Percentiles rank a stretch among this genome's conserved stretches.
These are phyloP conservation scores for Aspergillus chevalieri DNA, from an alignment of 2,329 filamentous ascomycete genomes.

Conservation along the genomic window DNA sequence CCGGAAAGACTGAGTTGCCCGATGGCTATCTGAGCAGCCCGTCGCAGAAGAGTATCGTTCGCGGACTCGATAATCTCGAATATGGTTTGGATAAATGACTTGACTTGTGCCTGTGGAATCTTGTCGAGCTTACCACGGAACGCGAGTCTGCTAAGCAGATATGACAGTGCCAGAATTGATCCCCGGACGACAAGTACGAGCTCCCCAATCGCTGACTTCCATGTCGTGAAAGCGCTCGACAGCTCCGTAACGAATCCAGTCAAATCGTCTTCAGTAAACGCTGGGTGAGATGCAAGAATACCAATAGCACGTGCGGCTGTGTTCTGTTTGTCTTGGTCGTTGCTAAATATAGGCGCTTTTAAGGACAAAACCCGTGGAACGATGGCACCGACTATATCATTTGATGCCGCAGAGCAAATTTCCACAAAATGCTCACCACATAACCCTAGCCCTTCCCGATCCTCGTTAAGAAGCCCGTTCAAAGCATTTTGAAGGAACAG, in stretches of 20 bases:
- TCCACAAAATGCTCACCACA: conserved; percentile 49
- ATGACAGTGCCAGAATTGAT: conserved; percentile 53
- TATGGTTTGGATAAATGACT: conserved; percentile 39
- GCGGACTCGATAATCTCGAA: conserved; percentile 49
- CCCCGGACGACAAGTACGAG: conserved; percentile 56
- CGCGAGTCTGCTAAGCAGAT: conserved; percentile 51
- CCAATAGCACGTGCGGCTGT: conserved; percentile 67
- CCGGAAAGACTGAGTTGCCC: conserved; percentile 58
- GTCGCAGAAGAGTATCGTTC: conserved; percentile 52
- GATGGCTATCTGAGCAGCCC: conserved; percentile 52
- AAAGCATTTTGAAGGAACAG: conserved; percentile 41
- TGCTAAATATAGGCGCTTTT: conserved; percentile 59
- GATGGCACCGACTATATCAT: conserved; percentile 47
- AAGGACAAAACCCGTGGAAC: conserved; percentile 48
- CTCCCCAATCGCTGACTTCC: conserved; percentile 56
- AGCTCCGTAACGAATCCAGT: conserved; percentile 42
- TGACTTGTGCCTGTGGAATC: conserved; percentile 31
- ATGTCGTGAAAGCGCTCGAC: conserved; percentile 43
- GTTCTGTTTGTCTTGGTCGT: conserved; percentile 61
- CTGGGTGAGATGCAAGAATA: conserved; percentile 63
- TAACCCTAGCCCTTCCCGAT: conserved; percentile 37
- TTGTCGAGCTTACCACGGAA: conserved; percentile 40
- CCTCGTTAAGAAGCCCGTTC: conserved; percentile 37
- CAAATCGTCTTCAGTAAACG: conserved; percentile 37
- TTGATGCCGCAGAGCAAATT: conserved; percentile 51